Percentiles rank a stretch among this genome's conserved stretches.
Conservation (phyloP, 768 basidiomycete species). For the Tricholoma terreum region DNA sequence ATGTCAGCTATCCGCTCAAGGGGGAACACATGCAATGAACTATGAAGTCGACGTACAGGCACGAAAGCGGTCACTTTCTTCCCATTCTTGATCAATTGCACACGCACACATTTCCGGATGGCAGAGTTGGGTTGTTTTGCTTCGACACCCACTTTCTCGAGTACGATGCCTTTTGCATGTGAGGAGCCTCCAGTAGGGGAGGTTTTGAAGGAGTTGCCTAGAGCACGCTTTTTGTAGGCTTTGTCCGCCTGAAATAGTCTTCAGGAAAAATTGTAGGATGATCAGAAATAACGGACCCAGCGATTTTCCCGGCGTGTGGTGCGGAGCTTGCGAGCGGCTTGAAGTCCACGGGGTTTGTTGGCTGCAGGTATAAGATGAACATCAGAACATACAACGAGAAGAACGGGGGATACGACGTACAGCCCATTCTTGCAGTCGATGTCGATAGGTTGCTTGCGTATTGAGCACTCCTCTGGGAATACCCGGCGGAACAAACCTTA, state of each 20-base stretch:
- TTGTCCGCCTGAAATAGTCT: conserved; percentile 78
- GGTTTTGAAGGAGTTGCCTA: conserved; percentile 99
- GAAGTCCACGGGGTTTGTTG: conserved; percentile 98
- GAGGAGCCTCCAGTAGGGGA: conserved; percentile 99
- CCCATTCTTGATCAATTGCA: conserved; percentile 99
- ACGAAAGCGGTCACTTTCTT: conserved; percentile 99
- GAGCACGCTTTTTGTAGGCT: conserved; percentile 98
- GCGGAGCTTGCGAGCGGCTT: conserved; percentile 98
- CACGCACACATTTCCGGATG: conserved; percentile 99
- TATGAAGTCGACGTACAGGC: conserved; percentile 56
- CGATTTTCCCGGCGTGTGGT: conserved; percentile 92
- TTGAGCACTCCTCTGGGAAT: conserved; percentile 17
- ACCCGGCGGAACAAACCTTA: conserved; percentile 45
- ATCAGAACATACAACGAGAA: conserved; percentile 12
- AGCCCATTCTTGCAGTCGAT: conserved; percentile 77
- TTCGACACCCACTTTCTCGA: conserved; percentile 99
- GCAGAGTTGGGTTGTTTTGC: conserved; percentile 99
- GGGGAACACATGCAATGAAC: too few relatives aligned
- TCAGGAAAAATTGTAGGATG: not conserved
- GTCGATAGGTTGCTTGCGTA: conserved; percentile 37
- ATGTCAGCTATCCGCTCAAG: not conserved
- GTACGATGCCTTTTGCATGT: conserved; percentile 99
- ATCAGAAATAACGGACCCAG: conserved; percentile 64
- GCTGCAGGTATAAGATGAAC: conserved; percentile 42
- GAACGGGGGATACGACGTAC: conserved; percentile 47